Conservation (phyloP, 2,329 filamentous ascomycete genomes). For the Thelonectria blattea region DNA sequence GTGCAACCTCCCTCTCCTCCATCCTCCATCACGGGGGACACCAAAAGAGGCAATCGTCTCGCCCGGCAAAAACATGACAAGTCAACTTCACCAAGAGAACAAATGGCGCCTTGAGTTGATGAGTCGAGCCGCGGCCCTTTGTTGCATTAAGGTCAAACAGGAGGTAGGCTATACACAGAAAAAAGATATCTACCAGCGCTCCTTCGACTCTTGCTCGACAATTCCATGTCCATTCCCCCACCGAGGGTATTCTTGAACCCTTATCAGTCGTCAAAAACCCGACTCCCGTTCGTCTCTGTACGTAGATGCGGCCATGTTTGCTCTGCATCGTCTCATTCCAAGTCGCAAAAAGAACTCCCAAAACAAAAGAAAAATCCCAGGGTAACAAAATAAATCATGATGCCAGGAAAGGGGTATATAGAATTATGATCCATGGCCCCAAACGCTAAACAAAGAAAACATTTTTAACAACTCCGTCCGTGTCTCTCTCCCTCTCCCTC, state of each 20-base stretch:
- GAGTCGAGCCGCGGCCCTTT: not conserved
- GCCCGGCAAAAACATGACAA: not conserved
- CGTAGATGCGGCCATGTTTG: conserved; percentile 19
- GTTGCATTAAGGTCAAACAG: conserved; percentile 4
- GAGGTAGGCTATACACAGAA: conserved; percentile 12
- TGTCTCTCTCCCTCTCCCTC: conserved; percentile 20
- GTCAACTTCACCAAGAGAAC: not conserved
- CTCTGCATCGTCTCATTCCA: conserved; percentile 24
- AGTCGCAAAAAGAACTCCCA: conserved; percentile 18
- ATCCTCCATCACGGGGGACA: too few species aligned
- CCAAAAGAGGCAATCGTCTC: not conserved
- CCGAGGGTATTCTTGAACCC: conserved; percentile 8
- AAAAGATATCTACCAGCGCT: conserved; percentile 9
- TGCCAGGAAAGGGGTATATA: conserved; percentile 39
- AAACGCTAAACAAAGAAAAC: conserved; percentile 28
- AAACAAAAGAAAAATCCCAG: conserved; percentile 11
- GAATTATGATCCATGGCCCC: conserved; percentile 38
- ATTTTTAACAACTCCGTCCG: conserved; percentile 28
- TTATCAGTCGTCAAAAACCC: conserved; percentile 4
- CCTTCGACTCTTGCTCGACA: conserved; percentile 7
- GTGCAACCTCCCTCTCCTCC: not conserved
- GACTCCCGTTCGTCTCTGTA: conserved; percentile 10
- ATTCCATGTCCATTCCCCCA: conserved; percentile 10
- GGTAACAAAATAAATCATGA: conserved; percentile 25
- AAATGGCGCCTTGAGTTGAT: not conserved